phyloP scores from a whole-genome alignment of 2,329 filamentous ascomycete genomes.

The Hymenoscyphus repandus region DNA sequence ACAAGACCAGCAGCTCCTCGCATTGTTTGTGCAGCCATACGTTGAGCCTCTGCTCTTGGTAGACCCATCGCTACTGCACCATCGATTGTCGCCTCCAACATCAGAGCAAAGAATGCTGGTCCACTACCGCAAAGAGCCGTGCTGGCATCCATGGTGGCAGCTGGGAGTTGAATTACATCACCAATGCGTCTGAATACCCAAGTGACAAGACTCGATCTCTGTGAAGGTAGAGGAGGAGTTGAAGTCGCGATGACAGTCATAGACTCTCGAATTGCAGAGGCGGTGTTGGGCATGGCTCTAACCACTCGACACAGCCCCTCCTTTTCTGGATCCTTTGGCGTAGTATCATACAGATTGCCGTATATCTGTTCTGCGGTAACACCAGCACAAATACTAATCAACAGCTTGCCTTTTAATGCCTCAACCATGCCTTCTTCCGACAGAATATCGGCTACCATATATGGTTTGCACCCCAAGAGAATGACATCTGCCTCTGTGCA shows the following conservation, averaged over 20 bases:
- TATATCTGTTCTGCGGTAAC: constrained; percentile 66
- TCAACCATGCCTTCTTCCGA: constrained; percentile 61
- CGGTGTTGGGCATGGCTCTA: constrained; percentile 81
- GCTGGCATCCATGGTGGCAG: constrained; percentile 63
- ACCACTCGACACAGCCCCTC: constrained; percentile 53
- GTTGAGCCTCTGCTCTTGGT: constrained; percentile 64
- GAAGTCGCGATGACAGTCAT: constrained; percentile 75
- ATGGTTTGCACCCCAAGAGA: constrained; percentile 76
- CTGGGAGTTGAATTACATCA: constrained; percentile 61
- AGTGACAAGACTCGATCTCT: constrained; percentile 53
- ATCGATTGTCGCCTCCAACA: constrained; percentile 71
- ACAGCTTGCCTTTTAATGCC: constrained; percentile 71
- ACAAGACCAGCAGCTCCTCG: constrained; percentile 66
- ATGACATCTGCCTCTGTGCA: constrained; percentile 66
- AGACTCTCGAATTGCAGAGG: constrained; percentile 69
- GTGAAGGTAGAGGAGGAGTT: constrained; percentile 49
- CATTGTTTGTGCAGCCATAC: constrained; percentile 78
- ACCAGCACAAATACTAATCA: constrained; percentile 78
- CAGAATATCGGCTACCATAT: constrained; percentile 66
- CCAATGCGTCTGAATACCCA: constrained; percentile 77
- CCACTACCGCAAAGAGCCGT: constrained; percentile 72
- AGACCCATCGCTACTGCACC: constrained; percentile 76
- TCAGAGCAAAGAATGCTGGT: constrained; percentile 69
- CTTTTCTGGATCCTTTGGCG: constrained; percentile 35
- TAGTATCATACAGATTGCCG: constrained; percentile 52